Conservation (phyloP, 495 filamentous ascomycete genomes). For the Friedmanniomyces endolithicus region DNA sequence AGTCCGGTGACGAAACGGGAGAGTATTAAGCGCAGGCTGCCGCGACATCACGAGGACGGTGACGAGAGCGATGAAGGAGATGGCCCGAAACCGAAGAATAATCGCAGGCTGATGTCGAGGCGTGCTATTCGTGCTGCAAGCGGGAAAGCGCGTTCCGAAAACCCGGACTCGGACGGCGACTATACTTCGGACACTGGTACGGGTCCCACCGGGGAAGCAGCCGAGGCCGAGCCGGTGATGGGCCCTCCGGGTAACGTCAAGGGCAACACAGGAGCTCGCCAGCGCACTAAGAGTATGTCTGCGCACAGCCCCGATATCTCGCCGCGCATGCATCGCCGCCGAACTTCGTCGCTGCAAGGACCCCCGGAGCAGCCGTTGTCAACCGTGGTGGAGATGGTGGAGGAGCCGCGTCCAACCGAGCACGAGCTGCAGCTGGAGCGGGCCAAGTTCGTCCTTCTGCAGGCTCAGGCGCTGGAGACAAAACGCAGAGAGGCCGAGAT, state of each 20-base stretch:
- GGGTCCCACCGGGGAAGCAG: neutral
- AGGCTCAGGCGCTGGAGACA: constrained; percentile 5
- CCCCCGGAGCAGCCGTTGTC: constrained; percentile 5
- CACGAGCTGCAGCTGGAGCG: constrained; percentile 14
- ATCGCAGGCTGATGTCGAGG: constrained; percentile 17
- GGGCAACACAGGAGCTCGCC: neutral
- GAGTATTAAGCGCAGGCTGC: constrained; percentile 3
- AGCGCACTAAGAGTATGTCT: constrained; percentile 13
- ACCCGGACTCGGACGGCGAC: constrained; percentile 2
- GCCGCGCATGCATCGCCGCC: neutral
- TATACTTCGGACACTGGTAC: neutral
- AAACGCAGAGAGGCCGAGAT: constrained; percentile 21
- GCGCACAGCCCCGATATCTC: neutral
- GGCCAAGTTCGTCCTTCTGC: neutral
- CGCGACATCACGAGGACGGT: neutral
- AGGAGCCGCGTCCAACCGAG: constrained; percentile 12
- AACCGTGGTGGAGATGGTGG: constrained; percentile 10
- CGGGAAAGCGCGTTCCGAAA: constrained; percentile 1
- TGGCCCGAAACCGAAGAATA: constrained; percentile 8
- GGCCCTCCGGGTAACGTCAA: constrained; percentile 6
- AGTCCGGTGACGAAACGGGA: constrained; percentile 20
- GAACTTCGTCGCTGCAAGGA: constrained; percentile 6
- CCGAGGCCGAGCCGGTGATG: neutral
- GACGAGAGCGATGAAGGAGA: constrained; percentile 14
- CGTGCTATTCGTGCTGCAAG: constrained; percentile 12